Evolutionary conservation across 768 basidiomycete genomes (phyloP), one percentile per base, ranked within the genome.

Genomic region (Naganishia vaughanmartiniae): DNA sequence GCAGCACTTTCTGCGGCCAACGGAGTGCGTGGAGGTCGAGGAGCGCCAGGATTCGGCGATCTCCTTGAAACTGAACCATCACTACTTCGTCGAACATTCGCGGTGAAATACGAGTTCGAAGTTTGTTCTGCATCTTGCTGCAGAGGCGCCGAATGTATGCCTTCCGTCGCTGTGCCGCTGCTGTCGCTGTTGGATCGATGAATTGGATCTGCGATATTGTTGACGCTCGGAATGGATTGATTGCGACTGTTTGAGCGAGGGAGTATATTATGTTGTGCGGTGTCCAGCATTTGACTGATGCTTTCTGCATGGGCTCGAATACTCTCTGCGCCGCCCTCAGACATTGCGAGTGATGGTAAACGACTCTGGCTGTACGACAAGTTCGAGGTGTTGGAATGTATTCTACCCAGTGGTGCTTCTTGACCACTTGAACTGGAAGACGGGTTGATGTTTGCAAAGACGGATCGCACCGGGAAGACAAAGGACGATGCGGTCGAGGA

Each of bases 401-500:
- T 45, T 42, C 60, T 63, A 24, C 39, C 26, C 2, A 63, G n/a
- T 10, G 30, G 11, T 17, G 42, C n/a, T 2, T 26, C 24, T 45
- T 63, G 60, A 46, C n/a, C 24, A 45, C 24, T 30, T 12, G 60
- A 45, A 51, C 48, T 14, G 21, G 48, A 26, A 7, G 48, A 4
- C 39, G 30, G 42, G 24, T 63, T 63, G 17, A 66, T 57, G 68
- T 69, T 69, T 31, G 68, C 68, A 53, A 71, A 71, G 24, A 71
- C 65, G 15, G 70, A 71, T 45, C 70, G 53, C n/a, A 71, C 65
- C 2, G 70, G 70, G 34, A 71, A 71, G 54, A 71, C 70, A 39
- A 71, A 71, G 21, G 70, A 71, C 19, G 67, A 68, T n/a, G 70
- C 65, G 34, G 4, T 53, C 21, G 69, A 65, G 19, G 60, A 65